Evolutionary conservation across 805 yeast species (phyloP).

Genomic region (Teunomyces tritomae): DNA sequence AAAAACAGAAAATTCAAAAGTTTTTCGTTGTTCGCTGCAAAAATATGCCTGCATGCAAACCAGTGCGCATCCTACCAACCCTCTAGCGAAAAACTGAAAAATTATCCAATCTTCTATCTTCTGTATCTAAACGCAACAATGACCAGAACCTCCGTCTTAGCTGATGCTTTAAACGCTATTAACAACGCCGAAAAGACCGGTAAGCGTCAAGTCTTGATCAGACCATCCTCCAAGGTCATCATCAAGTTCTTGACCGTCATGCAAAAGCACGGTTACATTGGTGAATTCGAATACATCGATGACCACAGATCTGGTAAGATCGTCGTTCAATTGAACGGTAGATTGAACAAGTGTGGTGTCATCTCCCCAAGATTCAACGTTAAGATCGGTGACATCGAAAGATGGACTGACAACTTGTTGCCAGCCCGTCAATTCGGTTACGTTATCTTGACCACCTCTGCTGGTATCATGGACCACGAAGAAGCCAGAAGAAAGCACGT

Average conservation of each 20-base stretch:
- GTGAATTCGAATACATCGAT: conserved; percentile 36
- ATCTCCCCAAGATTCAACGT: conserved; percentile 98
- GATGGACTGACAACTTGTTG: conserved; percentile 97
- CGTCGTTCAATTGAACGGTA: conserved; percentile 33
- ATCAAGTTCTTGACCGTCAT: conserved; percentile 30
- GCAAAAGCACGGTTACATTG: conserved; percentile 37
- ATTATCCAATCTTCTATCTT: conserved; percentile 4
- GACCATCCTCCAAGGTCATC: conserved; percentile 36
- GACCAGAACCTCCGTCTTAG: conserved; percentile 37
- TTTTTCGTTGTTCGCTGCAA: not conserved
- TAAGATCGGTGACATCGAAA: conserved; percentile 91
- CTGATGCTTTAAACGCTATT: conserved; percentile 35
- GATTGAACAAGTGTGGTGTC: conserved; percentile 96
- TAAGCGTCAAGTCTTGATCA: conserved; percentile 35
- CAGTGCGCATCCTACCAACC: not conserved
- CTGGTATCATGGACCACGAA: conserved; percentile 99
- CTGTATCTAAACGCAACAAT: conserved; percentile 12
- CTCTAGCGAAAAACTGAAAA: conserved; percentile 3
- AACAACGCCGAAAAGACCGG: conserved; percentile 39
- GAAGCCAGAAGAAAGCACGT: conserved; percentile 99
- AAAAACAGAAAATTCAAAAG: not conserved
- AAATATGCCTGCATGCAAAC: conserved; percentile 1
- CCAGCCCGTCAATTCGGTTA: conserved; percentile 99
- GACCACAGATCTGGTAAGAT: conserved; percentile 39
- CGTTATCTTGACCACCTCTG: conserved; percentile 97